Evolutionary conservation across 2,329 filamentous ascomycete genomes (phyloP).

Genomic region (Grosmannia huntii): DNA sequence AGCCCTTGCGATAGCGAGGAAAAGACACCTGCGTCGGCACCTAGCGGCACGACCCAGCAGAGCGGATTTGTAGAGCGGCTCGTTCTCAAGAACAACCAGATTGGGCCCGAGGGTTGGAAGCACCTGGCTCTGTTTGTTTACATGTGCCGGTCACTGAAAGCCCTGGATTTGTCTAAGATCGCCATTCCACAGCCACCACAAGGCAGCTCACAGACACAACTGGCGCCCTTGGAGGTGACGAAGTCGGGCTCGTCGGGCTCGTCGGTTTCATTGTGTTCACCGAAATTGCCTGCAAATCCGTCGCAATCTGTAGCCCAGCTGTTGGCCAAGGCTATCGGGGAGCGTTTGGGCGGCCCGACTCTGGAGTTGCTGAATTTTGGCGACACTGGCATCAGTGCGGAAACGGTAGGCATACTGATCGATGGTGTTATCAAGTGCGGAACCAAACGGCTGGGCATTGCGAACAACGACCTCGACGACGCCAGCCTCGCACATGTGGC

Average conservation of each 20-base stretch:
- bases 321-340: slow-evolving; percentile 61
- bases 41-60: slow-evolving; percentile 30
- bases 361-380: slow-evolving; percentile 76
- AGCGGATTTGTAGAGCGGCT: slow-evolving; percentile 76
- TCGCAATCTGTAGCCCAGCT: slow-evolving; percentile 42
- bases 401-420: slow-evolving; percentile 63
- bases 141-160: slow-evolving; percentile 76
- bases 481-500: slow-evolving; percentile 65
- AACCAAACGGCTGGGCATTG: slow-evolving; percentile 66
- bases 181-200: slow-evolving; percentile 46
- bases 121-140: slow-evolving; percentile 83
- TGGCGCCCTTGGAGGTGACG: background rate
- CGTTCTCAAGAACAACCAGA: slow-evolving; percentile 83
- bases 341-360: slow-evolving; percentile 61
- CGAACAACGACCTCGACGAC: slow-evolving; percentile 64
- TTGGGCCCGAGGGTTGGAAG: slow-evolving; percentile 80
- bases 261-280: background rate
- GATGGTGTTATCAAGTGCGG: slow-evolving; percentile 71
- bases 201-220: background rate
- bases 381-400: slow-evolving; percentile 59
- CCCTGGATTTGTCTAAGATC: slow-evolving; percentile 75
- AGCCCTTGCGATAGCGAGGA: background rate
- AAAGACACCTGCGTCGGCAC: slow-evolving; percentile 13
- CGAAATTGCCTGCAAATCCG: slow-evolving; percentile 9
- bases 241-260: background rate